These are phyloP conservation scores for Echeveria elegans DNA, from an alignment of 164 flowering plant species.

Conservation along the genomic window DNA sequence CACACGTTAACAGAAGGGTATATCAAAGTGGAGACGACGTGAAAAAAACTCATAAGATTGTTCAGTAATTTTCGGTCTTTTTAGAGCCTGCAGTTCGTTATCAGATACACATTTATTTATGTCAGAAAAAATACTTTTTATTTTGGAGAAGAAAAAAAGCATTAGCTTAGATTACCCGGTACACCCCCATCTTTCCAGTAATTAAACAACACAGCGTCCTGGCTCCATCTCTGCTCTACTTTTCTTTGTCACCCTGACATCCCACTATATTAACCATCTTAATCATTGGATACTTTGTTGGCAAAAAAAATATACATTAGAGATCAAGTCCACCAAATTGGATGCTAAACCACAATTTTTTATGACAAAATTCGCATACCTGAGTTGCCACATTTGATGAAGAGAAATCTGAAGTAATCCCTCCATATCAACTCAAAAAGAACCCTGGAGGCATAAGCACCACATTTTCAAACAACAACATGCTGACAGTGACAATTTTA, in stretches of 20 bases:
- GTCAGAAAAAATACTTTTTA: neutral
- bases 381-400: conserved; percentile 72
- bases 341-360: neutral
- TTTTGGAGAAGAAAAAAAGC: neutral
- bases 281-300: neutral
- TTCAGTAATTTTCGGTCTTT: too few relatives aligned
- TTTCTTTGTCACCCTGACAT: conserved; percentile 79
- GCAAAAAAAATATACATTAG: neutral
- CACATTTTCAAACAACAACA: neutral
- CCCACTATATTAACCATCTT: neutral
- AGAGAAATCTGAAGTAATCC: conserved; percentile 83
- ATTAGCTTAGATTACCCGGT: conserved; percentile 61
- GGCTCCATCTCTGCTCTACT: conserved; percentile 59
- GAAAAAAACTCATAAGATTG: too few relatives aligned
- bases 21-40: neutral
- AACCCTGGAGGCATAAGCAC: conserved; percentile 45
- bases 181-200: conserved; percentile 76
- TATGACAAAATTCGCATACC: conserved; percentile 38
- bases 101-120: neutral
- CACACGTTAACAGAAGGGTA: neutral
- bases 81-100: neutral
- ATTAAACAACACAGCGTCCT: conserved; percentile 56
- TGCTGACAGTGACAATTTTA: neutral
- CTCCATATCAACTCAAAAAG: conserved; percentile 93
- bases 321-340: neutral